Base-by-base conservation (phyloP, 2,329 filamentous ascomycete species). In the Cercospora canescens region DNA sequence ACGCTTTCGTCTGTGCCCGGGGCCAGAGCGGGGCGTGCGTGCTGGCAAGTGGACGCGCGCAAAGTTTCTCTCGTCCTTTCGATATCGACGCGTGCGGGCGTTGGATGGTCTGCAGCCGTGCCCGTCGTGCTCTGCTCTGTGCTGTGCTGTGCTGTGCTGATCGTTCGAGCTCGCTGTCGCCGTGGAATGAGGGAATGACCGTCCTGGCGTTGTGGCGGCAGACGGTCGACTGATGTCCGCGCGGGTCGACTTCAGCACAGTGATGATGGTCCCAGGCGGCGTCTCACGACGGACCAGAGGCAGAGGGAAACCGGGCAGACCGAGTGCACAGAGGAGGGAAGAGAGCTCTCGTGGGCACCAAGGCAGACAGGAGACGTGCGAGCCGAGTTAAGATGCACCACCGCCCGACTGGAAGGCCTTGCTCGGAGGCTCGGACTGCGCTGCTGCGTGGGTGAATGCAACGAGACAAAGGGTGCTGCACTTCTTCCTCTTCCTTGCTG, bases 401-500 rank as follows among this genome's bases (percentile, higher is more conserved):
- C 30, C 63, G 60, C 54, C n/a, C n/a, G n/a, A 48, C 62, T 69
- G 68, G 67, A 67, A 67, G 60, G 67, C 66, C 68, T 72, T 71
- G 67, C 72, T 74, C 72, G 73, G 73, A 71, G 69, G 61, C 69
- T 66, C 72, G 73, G 73, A 75, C 71, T 67, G 71, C 62, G 67
- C 60, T 64, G 67, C 45, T 63, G 67, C 48, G 61, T 50, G 71
- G 52, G 64, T 48, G 52, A 56, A 35, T 32, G 52, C 28, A 35
- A 68, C 70, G 71, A 72, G 72, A 74, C 71, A 73, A 70, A 71
- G 64, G 48, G 63, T 60, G 64, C 65, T 63, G 57, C 63, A 67
- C 67, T 65, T 72, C 67, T 64, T 72, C 72, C 73, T 73, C 75
- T 75, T 73, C 73, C 73, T 75, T 73, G 72, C 74, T 74, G 74